Conservation (phyloP, 2,329 filamentous ascomycete species). For the Aureobasidium sp. region DNA sequence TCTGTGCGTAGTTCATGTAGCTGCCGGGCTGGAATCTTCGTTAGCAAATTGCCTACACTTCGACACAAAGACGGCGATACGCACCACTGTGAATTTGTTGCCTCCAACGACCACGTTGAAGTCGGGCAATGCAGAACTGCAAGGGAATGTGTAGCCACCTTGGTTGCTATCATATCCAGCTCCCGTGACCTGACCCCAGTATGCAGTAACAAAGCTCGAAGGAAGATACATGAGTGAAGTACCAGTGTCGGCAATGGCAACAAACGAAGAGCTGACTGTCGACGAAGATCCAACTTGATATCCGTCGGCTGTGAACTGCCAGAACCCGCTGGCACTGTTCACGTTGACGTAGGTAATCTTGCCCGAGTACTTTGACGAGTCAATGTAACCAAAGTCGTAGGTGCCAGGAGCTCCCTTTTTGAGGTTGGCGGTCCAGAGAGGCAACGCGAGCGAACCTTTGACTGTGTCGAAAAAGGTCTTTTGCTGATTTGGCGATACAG, state of each 20-base stretch:
- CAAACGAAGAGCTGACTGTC: constrained; percentile 37
- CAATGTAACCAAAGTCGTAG: constrained; percentile 55
- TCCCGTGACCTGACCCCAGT: constrained; percentile 34
- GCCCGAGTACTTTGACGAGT: constrained; percentile 53
- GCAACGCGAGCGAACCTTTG: constrained; percentile 42
- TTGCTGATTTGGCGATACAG: constrained; percentile 43
- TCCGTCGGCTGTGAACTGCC: constrained; percentile 52
- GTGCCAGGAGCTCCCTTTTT: constrained; percentile 47
- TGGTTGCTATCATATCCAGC: constrained; percentile 32
- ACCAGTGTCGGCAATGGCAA: constrained; percentile 62
- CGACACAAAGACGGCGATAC: background rate
- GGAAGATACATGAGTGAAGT: constrained; percentile 56
- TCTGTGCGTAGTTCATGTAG: constrained; percentile 45
- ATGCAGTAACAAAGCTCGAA: constrained; percentile 34
- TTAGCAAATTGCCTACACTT: background rate
- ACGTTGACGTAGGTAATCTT: constrained; percentile 50
- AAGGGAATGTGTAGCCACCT: constrained; percentile 38
- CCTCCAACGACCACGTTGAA: constrained; percentile 48
- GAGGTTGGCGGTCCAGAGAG: constrained; percentile 52
- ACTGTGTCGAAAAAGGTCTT: constrained; percentile 57
- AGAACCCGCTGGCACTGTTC: constrained; percentile 54
- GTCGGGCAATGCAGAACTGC: constrained; percentile 31
- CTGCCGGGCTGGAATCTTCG: constrained; percentile 8
- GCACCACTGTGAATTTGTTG: constrained; percentile 19
- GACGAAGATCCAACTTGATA: constrained; percentile 47